phyloP scores from a whole-genome alignment of 805 yeast genomes.

The Saturnispora dispora region DNA sequence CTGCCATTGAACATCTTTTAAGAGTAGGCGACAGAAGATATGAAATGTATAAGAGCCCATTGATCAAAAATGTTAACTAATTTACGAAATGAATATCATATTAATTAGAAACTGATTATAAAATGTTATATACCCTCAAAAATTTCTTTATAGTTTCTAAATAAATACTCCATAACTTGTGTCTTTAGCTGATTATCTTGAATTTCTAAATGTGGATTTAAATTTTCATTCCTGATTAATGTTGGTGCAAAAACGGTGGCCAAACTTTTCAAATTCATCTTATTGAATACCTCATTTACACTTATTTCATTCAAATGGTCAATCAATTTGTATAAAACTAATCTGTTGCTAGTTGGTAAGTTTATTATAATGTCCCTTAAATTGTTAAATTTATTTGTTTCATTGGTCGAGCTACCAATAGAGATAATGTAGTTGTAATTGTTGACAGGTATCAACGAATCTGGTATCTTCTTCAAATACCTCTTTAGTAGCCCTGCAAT shows the following conservation, averaged over 20 bases:
- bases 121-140: slow-evolving; percentile 13
- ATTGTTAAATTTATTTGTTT: slow-evolving; percentile 29
- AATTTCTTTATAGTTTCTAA: slow-evolving; percentile 37
- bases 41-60: slow-evolving; percentile 64
- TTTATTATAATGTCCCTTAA: slow-evolving; percentile 37
- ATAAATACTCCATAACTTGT: slow-evolving; percentile 64
- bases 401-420: slow-evolving; percentile 32
- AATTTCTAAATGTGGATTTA: slow-evolving; percentile 72
- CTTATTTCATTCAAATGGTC: slow-evolving; percentile 59
- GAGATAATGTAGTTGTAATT: slow-evolving; percentile 59
- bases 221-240: slow-evolving; percentile 53
- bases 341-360: slow-evolving; percentile 62
- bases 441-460: slow-evolving; percentile 69
- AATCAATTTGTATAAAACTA: slow-evolving; percentile 46
- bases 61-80: slow-evolving; percentile 54
- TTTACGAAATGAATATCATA: neutral
- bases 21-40: slow-evolving; percentile 64
- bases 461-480: slow-evolving; percentile 74
- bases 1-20: slow-evolving; percentile 76
- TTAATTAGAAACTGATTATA: neutral
- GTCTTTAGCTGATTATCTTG: slow-evolving; percentile 76
- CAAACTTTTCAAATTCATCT: slow-evolving; percentile 77
- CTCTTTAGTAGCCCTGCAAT: slow-evolving; percentile 81
- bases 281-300: slow-evolving; percentile 43
- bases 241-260: slow-evolving; percentile 96